Base-by-base conservation (phyloP, 805 yeast species). In the Yarrowia sp. region DNA sequence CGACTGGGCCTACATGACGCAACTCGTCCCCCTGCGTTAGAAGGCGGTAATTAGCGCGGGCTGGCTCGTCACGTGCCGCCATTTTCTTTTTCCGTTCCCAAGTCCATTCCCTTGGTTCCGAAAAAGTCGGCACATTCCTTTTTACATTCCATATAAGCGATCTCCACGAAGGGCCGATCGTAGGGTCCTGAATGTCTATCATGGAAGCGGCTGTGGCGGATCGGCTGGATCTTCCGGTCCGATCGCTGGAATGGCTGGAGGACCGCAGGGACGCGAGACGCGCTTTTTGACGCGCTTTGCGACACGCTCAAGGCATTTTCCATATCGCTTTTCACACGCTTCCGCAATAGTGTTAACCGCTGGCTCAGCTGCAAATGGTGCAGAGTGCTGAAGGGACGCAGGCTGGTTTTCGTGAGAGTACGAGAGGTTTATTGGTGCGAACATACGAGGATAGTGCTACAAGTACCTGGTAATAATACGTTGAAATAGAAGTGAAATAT, bases 191-290 rank as follows among this genome's bases (percentile, higher is more conserved):
- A 3, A 1, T 22, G 46, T 39, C 46, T 24, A 39, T 39, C 46
- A 24, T 44, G 49, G 49, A 44, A 44, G 49, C 49, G 49, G 49
- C 49, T 44, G 32, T 25, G 33, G 22, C 10, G 49, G 49, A 44
- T 44, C 49, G 12, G 19, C 47, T 13, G 6, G 44, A 42, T 42
- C 32, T 24, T 44, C 49, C 33, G 22, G 16, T 13, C 22, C 33
- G 49, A 44, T 41, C 32, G 12, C 32, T 7, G 5, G 14, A 10
- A 9, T 7, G 18, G 16, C 18, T 32, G 19, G 8, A 32, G 16
- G 36, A 32, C 12, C 22, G 39, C 10, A 12, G n/a, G n/a, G n/a
- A n/a, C n/a, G n/a, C n/a, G n/a, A n/a, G n/a, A n/a, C n/a, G n/a
- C n/a, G n/a, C n/a, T n/a, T n/a, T n/a, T n/a, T n/a, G 24, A 38